Percentiles rank a stretch among this genome's conserved stretches.
These are phyloP conservation scores for Calonectria pseudoturangicola DNA, from an alignment of 2,329 filamentous ascomycete species.

Conservation along the genomic window DNA sequence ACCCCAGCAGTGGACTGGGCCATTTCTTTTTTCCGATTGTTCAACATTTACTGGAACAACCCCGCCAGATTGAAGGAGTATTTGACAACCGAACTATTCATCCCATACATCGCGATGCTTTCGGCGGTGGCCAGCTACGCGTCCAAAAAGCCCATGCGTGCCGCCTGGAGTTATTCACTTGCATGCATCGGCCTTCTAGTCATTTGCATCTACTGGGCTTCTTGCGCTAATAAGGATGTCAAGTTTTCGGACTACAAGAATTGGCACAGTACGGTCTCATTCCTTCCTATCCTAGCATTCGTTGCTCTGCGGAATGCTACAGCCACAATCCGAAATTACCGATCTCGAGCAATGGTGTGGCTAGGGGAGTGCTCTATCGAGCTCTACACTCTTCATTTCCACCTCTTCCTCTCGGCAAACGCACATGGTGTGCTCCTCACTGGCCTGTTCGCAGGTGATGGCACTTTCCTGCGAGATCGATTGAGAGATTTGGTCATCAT, in stretches of 20 bases:
- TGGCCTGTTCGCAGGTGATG: conserved; percentile 49
- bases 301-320: conserved; percentile 70
- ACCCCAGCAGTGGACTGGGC: conserved; percentile 48
- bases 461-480: conserved; percentile 45
- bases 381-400: conserved; percentile 76
- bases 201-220: conserved; percentile 7
- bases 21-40: conserved; percentile 61
- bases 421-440: conserved; percentile 66
- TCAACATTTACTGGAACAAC: conserved; percentile 70
- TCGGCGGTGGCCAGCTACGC: conserved; percentile 55
- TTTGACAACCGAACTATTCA: conserved; percentile 71
- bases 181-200: conserved; percentile 58
- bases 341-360: conserved; percentile 67
- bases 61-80: conserved; percentile 69
- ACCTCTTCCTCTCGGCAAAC: conserved; percentile 77
- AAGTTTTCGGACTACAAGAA: conserved; percentile 63
- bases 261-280: conserved; percentile 72
- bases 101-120: conserved; percentile 76
- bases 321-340: conserved; percentile 44
- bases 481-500: conserved; percentile 54
- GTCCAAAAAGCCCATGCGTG: conserved; percentile 46
- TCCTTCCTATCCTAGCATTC: conserved; percentile 72
- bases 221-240: conserved; percentile 16
- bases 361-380: conserved; percentile 75
- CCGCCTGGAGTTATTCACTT: conserved; percentile 50